These are phyloP conservation scores for Plasmodium knowlesi DNA, from an alignment of 169 alveolate species.

Conservation along the genomic window DNA sequence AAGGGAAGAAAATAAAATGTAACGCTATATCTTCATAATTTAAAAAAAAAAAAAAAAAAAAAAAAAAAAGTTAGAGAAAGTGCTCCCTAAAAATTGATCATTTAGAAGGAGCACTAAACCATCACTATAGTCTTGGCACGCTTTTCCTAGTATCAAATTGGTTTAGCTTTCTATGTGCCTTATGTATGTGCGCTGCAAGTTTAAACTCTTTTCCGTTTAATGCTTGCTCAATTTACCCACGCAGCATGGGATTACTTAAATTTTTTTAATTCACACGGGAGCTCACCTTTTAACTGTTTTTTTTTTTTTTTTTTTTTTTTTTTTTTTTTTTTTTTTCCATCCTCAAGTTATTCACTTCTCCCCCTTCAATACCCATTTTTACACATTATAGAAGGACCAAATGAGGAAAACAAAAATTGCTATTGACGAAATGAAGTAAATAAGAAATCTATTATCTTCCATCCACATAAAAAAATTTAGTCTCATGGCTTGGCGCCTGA, in stretches of 20 bases:
- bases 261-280: background rate
- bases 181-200: background rate
- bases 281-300: background rate
- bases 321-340: background rate
- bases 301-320: background rate
- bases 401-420: constrained; percentile 42
- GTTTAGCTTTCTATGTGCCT: background rate
- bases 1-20: background rate
- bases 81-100: background rate
- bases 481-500: constrained; percentile 65
- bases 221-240: background rate
- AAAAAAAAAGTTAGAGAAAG: background rate
- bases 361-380: background rate
- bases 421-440: constrained; percentile 57
- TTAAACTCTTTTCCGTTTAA: background rate
- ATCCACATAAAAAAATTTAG: constrained; percentile 72
- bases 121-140: background rate
- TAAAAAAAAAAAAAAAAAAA: background rate
- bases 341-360: background rate
- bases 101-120: background rate
- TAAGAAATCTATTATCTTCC: constrained; percentile 44
- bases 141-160: background rate
- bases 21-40: background rate
- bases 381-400: constrained; percentile 63
- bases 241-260: background rate